Conservation (phyloP, 2,329 filamentous ascomycete species). For the Diplodia seriata region DNA sequence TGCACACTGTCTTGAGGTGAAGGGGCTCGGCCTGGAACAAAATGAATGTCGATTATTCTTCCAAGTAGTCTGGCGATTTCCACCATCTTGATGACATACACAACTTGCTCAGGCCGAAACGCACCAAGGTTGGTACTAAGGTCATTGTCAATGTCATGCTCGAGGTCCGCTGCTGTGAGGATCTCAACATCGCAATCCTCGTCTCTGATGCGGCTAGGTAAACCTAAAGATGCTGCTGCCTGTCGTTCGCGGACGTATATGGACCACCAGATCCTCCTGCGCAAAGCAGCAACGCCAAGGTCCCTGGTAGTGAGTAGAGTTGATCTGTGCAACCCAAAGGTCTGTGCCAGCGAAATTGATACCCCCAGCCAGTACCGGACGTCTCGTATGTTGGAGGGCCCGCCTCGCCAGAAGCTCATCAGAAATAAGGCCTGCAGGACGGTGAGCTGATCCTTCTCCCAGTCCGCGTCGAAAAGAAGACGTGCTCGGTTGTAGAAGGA, state of each 20-base stretch:
- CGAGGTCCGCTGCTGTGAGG: constrained; percentile 48
- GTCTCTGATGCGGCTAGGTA: constrained; percentile 57
- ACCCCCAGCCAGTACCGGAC: constrained; percentile 51
- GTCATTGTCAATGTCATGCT: constrained; percentile 42
- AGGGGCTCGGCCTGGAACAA: constrained; percentile 9
- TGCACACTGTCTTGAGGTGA: background rate
- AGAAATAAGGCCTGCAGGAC: constrained; percentile 61
- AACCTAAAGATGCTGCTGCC: constrained; percentile 54
- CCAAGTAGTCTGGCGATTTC: constrained; percentile 5
- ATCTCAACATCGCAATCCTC: constrained; percentile 58
- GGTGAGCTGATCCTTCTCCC: constrained; percentile 59
- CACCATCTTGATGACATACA: constrained; percentile 7
- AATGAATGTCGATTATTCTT: constrained; percentile 14
- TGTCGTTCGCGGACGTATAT: constrained; percentile 61
- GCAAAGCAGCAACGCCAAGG: constrained; percentile 47
- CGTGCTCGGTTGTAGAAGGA: constrained; percentile 59
- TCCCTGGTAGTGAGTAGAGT: constrained; percentile 39
- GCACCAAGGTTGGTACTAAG: constrained; percentile 41
- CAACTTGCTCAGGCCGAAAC: constrained; percentile 45
- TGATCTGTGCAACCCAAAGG: constrained; percentile 54
- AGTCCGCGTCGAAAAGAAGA: constrained; percentile 61
- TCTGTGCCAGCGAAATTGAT: constrained; percentile 61
- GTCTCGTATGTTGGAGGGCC: constrained; percentile 47
- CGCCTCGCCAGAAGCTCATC: constrained; percentile 63
- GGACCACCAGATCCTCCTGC: constrained; percentile 62